phyloP scores from a whole-genome alignment of 331 rosid genomes.

The Phaseolus coccineus region DNA sequence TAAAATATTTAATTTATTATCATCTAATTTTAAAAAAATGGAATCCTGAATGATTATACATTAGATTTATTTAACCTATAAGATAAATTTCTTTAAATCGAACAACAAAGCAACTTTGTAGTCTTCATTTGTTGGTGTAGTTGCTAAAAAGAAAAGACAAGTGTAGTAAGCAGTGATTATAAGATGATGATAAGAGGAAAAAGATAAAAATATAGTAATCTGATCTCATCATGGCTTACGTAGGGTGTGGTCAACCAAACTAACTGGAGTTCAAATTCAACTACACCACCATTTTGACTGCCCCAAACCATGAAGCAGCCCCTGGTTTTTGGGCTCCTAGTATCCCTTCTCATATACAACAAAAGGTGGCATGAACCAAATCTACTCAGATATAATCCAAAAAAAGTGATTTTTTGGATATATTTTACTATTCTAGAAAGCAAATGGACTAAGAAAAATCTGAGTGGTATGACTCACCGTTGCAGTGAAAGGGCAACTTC shows the following conservation, averaged over 20 bases:
- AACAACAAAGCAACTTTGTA: too few species aligned
- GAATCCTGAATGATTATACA: too few species aligned
- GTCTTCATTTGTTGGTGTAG: background rate
- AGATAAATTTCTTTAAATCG: too few species aligned
- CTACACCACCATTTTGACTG: background rate
- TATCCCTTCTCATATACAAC: background rate
- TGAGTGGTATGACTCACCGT: constrained; percentile 42
- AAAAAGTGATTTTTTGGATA: background rate
- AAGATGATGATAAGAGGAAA: background rate
- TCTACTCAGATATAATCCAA: background rate
- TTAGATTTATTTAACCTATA: too few species aligned
- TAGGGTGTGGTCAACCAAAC: background rate
- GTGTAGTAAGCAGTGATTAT: background rate
- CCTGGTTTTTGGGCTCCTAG: constrained; percentile 3
- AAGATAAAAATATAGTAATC: background rate
- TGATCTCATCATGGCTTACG: constrained; percentile 27
- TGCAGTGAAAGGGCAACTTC: constrained; percentile 43
- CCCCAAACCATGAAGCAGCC: background rate
- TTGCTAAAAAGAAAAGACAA: background rate
- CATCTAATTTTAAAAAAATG: too few species aligned
- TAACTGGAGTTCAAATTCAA: background rate
- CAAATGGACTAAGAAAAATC: background rate
- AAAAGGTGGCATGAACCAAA: background rate
- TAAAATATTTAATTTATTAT: too few species aligned
- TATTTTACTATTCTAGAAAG: background rate